phyloP scores from a whole-genome alignment of 139 green algal genomes.

The Chlorella sp. region DNA sequence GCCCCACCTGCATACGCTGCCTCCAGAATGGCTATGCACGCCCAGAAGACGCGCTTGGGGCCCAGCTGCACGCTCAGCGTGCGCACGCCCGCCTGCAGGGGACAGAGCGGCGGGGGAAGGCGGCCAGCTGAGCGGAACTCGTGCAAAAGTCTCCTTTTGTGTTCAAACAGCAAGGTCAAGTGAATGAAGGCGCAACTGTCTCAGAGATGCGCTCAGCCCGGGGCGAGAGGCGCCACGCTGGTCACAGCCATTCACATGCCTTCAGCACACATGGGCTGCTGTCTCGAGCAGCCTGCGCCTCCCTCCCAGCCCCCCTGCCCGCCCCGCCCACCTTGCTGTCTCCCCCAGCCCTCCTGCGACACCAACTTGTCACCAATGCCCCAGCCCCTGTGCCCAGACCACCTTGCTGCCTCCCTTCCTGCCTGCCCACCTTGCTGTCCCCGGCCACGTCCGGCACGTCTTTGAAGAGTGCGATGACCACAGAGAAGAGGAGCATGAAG shows the following conservation, averaged over 20 bases:
- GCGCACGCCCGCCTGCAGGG: constrained; percentile 59
- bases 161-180: too few relatives aligned
- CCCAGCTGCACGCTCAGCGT: constrained; percentile 92
- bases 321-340: not conserved
- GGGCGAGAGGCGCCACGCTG: not conserved
- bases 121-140: not conserved
- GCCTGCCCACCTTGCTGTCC: constrained; percentile 61
- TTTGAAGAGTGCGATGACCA: constrained; percentile 98
- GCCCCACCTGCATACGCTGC: constrained; percentile 78
- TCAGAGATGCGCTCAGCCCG: too few relatives aligned
- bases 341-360: not conserved
- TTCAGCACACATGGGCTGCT: too few relatives aligned
- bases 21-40: constrained; percentile 76
- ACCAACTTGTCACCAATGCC: not conserved
- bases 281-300: too few relatives aligned
- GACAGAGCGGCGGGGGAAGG: not conserved
- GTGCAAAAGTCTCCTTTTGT: too few relatives aligned
- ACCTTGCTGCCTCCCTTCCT: not conserved
- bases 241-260: too few relatives aligned
- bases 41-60: constrained; percentile 79
- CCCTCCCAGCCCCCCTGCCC: too few relatives aligned
- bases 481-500: constrained; percentile 94
- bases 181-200: too few relatives aligned
- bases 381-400: not conserved
- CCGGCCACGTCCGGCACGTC: constrained; percentile 94